Evolutionary conservation across 1,284 basidiomycete species (phyloP), one percentile per base, ranked within the genome.

Genomic region (Tylopilus orsonianus): DNA sequence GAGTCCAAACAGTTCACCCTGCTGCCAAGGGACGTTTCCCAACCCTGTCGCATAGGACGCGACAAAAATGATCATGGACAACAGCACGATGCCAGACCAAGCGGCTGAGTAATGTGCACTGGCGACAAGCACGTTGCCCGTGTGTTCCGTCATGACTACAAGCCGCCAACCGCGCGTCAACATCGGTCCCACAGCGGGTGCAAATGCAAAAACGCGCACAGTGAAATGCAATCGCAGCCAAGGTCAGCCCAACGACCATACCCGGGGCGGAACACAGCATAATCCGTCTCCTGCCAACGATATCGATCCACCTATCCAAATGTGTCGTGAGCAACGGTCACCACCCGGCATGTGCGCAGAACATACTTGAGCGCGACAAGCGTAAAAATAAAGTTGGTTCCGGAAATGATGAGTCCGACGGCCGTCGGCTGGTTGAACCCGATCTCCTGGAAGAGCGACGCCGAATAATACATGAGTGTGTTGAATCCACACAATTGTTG

Each of bases 21-120:
- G 90, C 60, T 91, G 88, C 90, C 90, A 93, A 0, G 90, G 89
- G 1, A 92, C 85, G 60, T 91, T 92, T 0, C 78, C 78, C 7
- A 88, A 67, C 1, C 87, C 87, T 0, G 80, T 87, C 0, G 88
- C 90, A 61, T 92, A 93, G 7, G 85, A 87, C 1, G 86, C 87
- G 23, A 92, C 88, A 68, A 86, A 93, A 54, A 88, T 62, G 54
- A 92, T 82, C 87, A 93, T 92, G 20, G 85, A 81, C 16, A 84
- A 58, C 16, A 93, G 70, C n/a, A 93, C 85, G 48, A 87, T 71
- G 0, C 79, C 75, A 3, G 87, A 83, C 78, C 82, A 88, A 6
- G 74, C 66, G 14, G 71, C 74, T 2, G 87, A 76, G 62, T 92
- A 91, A 7, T 76, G 60, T 19, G 76, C 74, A 3, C 85, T 85